Conservation (phyloP, 176 grass and related monocot species). For the Pontederia crassipes region DNA sequence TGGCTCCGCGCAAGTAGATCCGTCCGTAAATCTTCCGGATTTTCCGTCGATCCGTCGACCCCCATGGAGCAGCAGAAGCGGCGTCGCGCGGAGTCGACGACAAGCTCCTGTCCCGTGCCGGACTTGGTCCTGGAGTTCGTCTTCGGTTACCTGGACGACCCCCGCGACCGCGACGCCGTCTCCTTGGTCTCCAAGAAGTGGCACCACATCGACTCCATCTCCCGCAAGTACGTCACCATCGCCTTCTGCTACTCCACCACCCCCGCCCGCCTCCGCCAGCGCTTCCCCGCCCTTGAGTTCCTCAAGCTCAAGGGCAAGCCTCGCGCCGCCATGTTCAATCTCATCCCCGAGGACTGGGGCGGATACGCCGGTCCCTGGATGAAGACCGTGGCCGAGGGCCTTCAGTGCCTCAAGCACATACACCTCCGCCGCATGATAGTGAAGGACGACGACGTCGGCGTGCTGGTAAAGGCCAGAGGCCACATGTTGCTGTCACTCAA, state of each 20-base stretch:
- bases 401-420: slow-evolving; percentile 3
- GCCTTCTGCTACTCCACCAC: slow-evolving; percentile 7
- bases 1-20: too few species aligned
- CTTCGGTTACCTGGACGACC: slow-evolving; percentile 5
- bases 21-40: too few species aligned
- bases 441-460: slow-evolving; percentile 1
- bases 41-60: too few species aligned
- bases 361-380: slow-evolving; percentile 3
- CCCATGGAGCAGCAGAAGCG: too few species aligned
- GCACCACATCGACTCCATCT: slow-evolving; percentile 6
- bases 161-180: slow-evolving; percentile 6
- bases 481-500: slow-evolving; percentile 14
- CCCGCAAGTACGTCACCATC: slow-evolving; percentile 9
- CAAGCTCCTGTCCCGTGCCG: neutral
- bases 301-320: slow-evolving; percentile 14
- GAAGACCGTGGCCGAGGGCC: neutral
- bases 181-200: slow-evolving; percentile 10
- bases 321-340: slow-evolving; percentile 5
- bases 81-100: too few species aligned
- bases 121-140: neutral
- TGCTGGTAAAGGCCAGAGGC: slow-evolving; percentile 11
- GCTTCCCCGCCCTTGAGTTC: slow-evolving; percentile 6
- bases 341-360: slow-evolving; percentile 6
- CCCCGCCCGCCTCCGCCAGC: neutral
- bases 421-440: slow-evolving; percentile 18